A percentile compares a stretch with the other conserved stretches of the same genome.
Conservation (phyloP, 805 yeast genomes). For the Starmerella bacillaris region DNA sequence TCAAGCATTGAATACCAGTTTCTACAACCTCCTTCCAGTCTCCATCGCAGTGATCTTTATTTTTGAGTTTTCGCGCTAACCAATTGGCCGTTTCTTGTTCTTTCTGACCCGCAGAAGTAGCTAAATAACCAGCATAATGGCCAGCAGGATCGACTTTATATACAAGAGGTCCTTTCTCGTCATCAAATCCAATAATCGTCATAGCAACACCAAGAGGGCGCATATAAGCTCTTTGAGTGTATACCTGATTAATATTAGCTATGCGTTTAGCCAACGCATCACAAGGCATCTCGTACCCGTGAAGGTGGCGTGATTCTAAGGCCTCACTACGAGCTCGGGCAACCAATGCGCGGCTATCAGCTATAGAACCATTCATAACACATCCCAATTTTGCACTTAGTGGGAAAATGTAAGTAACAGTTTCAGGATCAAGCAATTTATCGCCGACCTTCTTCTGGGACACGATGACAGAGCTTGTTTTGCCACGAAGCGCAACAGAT, state of each 20-base stretch:
- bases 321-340: conserved; percentile 87
- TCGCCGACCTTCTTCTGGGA: conserved; percentile 95
- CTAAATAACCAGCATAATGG: conserved; percentile 75
- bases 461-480: conserved; percentile 69
- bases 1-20: conserved; percentile 67
- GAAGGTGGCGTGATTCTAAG: conserved; percentile 81
- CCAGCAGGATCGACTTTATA: conserved; percentile 97
- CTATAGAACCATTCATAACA: conserved; percentile 78
- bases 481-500: conserved; percentile 71
- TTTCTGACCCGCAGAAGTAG: conserved; percentile 90
- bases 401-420: conserved; percentile 72
- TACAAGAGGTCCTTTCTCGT: conserved; percentile 72
- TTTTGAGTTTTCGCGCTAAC: conserved; percentile 77
- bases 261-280: conserved; percentile 82
- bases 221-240: conserved; percentile 97
- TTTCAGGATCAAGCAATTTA: conserved; percentile 69
- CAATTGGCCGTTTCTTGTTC: conserved; percentile 87
- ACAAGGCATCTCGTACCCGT: conserved; percentile 94
- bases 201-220: conserved; percentile 91
- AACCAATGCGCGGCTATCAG: conserved; percentile 86
- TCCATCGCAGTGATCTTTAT: conserved; percentile 49
- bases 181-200: conserved; percentile 76
- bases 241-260: conserved; percentile 89
- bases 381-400: conserved; percentile 71
- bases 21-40: conserved; percentile 83